A percentile compares a stretch with the other conserved stretches of the same genome.
Conservation (phyloP, 768 basidiomycete species). For the Tricholoma sp. region DNA sequence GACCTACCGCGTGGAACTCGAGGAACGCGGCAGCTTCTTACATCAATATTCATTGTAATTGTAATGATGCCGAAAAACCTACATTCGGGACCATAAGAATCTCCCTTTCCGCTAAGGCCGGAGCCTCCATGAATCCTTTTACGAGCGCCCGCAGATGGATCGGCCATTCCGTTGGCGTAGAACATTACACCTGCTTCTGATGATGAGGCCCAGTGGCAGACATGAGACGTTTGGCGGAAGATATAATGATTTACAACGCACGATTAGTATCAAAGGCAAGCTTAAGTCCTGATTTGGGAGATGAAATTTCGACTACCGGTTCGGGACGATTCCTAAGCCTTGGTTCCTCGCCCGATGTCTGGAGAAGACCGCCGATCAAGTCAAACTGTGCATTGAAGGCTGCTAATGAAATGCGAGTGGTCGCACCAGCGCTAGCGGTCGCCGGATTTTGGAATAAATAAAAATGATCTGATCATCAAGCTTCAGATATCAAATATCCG, state of each 20-base stretch:
- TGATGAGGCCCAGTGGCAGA: background rate
- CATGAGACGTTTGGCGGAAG: background rate
- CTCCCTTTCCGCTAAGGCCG: constrained; percentile 47
- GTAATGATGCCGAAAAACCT: constrained; percentile 17
- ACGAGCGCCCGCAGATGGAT: constrained; percentile 44
- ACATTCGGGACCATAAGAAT: constrained; percentile 59
- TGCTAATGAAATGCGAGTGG: constrained; percentile 19
- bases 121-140: constrained; percentile 76
- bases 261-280: constrained; percentile 68
- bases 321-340: constrained; percentile 20
- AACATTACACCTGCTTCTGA: constrained; percentile 74
- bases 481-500: background rate
- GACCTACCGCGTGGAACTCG: constrained; percentile 59
- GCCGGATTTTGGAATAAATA: constrained; percentile 46
- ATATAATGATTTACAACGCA: constrained; percentile 29
- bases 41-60: background rate
- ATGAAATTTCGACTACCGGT: constrained; percentile 49
- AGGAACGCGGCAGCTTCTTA: constrained; percentile 55
- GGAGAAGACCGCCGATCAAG: constrained; percentile 39
- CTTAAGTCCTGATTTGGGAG: constrained; percentile 53
- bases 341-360: constrained; percentile 25
- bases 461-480: constrained; percentile 50
- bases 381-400: constrained; percentile 39
- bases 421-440: constrained; percentile 17
- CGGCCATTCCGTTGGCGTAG: constrained; percentile 57